A percentile compares a stretch with the other conserved stretches of the same genome.
Evolutionary conservation across 176 grass and related monocot genomes (phyloP).

Genomic region (Elymus sibiricus): DNA sequence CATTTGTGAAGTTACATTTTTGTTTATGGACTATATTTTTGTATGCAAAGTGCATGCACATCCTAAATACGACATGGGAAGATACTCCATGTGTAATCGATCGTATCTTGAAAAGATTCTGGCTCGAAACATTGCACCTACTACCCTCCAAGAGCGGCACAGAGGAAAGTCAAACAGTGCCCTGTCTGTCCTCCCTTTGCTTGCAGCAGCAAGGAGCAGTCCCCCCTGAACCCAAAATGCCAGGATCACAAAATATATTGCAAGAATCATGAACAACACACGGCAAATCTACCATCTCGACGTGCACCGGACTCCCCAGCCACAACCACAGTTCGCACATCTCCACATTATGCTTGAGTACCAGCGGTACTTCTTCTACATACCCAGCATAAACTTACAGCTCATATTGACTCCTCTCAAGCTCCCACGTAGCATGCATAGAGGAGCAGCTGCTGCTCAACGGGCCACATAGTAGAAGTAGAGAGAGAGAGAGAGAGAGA

Average conservation of each 20-base stretch:
- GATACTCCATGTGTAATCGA: neutral
- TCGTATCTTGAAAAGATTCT: constrained; percentile 23
- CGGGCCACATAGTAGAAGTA: constrained; percentile 14
- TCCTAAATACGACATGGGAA: neutral
- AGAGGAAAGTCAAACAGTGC: constrained; percentile 36
- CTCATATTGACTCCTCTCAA: constrained; percentile 20
- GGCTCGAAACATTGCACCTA: constrained; percentile 6
- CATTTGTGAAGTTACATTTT: neutral
- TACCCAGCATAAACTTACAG: constrained; percentile 5
- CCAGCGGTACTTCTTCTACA: neutral
- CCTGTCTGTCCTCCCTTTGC: neutral
- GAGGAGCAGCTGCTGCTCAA: constrained; percentile 27
- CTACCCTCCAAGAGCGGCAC: neutral
- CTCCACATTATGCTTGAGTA: neutral
- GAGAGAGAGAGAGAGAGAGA: neutral
- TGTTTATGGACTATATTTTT: neutral
- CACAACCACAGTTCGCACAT: neutral
- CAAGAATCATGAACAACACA: neutral
- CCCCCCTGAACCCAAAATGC: constrained; percentile 8
- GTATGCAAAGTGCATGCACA: neutral
- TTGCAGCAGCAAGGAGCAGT: neutral
- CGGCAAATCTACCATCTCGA: constrained; percentile 14
- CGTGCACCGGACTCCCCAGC: constrained; percentile 37
- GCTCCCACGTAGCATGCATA: constrained; percentile 24
- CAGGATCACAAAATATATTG: constrained; percentile 9